Conservation (phyloP, 2,329 filamentous ascomycete genomes). For the Pestalotiopsis sp. region DNA sequence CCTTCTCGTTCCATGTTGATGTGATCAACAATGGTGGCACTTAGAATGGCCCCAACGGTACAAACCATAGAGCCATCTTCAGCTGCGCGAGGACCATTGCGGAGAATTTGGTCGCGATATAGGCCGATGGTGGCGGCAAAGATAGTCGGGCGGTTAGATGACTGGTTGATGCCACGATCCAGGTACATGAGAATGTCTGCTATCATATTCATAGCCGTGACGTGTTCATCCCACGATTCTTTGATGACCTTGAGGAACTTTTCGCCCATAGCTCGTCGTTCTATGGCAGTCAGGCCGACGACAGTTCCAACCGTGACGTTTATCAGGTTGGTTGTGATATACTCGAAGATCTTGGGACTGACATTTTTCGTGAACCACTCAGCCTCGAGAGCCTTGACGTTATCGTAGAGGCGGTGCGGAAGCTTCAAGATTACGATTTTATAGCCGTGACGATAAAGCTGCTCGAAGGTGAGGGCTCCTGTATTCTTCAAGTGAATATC, state of each 20-base stretch:
- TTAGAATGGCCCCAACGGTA: conserved; percentile 74
- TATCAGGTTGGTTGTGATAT: conserved; percentile 72
- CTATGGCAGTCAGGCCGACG: conserved; percentile 68
- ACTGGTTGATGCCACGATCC: conserved; percentile 80
- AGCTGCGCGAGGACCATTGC: conserved; percentile 50
- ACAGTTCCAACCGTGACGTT: conserved; percentile 60
- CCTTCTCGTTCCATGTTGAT: conserved; percentile 91
- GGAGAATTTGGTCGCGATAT: conserved; percentile 84
- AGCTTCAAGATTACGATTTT: conserved; percentile 91
- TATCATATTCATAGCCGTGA: conserved; percentile 93
- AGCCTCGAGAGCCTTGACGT: conserved; percentile 79
- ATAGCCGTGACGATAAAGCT: conserved; percentile 91
- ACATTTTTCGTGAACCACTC: conserved; percentile 79
- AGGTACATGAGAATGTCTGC: conserved; percentile 98
- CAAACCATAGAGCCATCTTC: conserved; percentile 39
- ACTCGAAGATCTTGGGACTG: conserved; percentile 67
- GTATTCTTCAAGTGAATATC: conserved; percentile 95
- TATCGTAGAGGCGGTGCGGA: conserved; percentile 78
- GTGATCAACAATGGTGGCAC: conserved; percentile 83
- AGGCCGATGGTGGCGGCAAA: conserved; percentile 84
- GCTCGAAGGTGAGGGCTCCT: conserved; percentile 88
- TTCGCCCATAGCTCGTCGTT: conserved; percentile 80
- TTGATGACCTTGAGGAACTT: conserved; percentile 78
- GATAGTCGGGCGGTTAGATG: conserved; percentile 73
- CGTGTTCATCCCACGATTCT: conserved; percentile 84